Percentiles rank a stretch among this genome's conserved stretches.
Conservation (phyloP, 1,139 yeast genomes). For the Saccharomyces hybrid region DNA sequence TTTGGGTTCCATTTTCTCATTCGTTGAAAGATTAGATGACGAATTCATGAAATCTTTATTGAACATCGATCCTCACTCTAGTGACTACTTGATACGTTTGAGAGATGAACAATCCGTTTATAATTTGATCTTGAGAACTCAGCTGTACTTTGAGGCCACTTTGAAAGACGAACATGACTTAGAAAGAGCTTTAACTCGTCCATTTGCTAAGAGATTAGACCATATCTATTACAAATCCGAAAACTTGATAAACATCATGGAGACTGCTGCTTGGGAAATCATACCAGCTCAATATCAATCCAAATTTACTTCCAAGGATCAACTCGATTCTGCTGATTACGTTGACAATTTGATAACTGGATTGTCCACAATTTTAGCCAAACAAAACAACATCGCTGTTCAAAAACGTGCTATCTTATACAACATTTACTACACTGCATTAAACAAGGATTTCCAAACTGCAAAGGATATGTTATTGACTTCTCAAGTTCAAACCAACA, state of each 20-base stretch:
- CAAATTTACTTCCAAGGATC: slow-evolving; percentile 25
- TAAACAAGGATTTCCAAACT: slow-evolving; percentile 70
- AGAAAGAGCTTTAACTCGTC: slow-evolving; percentile 64
- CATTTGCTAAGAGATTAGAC: slow-evolving; percentile 78
- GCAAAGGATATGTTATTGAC: slow-evolving; percentile 84
- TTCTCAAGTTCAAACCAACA: slow-evolving; percentile 76
- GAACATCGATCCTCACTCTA: slow-evolving; percentile 87
- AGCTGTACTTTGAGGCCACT: slow-evolving; percentile 69
- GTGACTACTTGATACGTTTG: slow-evolving; percentile 85
- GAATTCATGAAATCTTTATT: slow-evolving; percentile 86
- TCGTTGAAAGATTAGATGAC: slow-evolving; percentile 90
- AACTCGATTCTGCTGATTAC: slow-evolving; percentile 32
- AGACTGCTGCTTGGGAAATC: slow-evolving; percentile 61
- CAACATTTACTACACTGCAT: slow-evolving; percentile 85
- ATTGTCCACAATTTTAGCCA: slow-evolving; percentile 57
- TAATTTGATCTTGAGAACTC: slow-evolving; percentile 72
- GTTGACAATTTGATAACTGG: slow-evolving; percentile 54
- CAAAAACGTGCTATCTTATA: slow-evolving; percentile 79
- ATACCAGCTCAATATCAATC: slow-evolving; percentile 32
- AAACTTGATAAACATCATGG: slow-evolving; percentile 61
- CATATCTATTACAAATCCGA: slow-evolving; percentile 90
- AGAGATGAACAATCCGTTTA: slow-evolving; percentile 79
- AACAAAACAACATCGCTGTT: slow-evolving; percentile 59
- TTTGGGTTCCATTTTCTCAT: slow-evolving; percentile 77
- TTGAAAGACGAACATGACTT: slow-evolving; percentile 41